phyloP scores from a whole-genome alignment of 2,329 filamentous ascomycete genomes.

The Mycosphaerelloides madeirae region DNA sequence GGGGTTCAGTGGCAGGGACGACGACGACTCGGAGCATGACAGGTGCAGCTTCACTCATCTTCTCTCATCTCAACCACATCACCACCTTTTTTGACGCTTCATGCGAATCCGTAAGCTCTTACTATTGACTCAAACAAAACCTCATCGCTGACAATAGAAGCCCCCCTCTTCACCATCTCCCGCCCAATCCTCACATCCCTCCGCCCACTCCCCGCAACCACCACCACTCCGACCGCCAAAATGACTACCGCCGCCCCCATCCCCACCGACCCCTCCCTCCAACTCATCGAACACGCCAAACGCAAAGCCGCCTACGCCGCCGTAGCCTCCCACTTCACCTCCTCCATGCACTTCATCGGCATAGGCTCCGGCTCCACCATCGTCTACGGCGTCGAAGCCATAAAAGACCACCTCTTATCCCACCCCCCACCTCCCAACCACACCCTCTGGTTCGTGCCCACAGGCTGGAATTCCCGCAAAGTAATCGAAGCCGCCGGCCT shows the following conservation, averaged over 20 bases:
- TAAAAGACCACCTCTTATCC: constrained; percentile 54
- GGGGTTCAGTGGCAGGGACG: too few species aligned
- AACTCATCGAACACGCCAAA: constrained; percentile 64
- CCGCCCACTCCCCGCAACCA: background rate
- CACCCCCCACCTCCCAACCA: constrained; percentile 43
- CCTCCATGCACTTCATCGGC: constrained; percentile 61
- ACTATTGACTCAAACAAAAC: background rate
- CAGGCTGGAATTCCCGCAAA: constrained; percentile 83
- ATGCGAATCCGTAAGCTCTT: background rate
- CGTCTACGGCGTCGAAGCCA: constrained; percentile 79
- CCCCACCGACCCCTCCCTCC: constrained; percentile 4
- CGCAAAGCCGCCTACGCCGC: constrained; percentile 68
- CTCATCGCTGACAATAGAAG: background rate
- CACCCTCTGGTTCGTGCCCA: constrained; percentile 81
- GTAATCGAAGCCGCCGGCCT: constrained; percentile 77
- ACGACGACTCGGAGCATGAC: too few species aligned
- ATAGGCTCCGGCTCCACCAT: constrained; percentile 81
- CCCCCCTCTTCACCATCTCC: background rate
- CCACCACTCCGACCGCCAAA: background rate
- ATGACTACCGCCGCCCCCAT: constrained; percentile 10
- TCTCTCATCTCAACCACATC: too few species aligned
- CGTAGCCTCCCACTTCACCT: constrained; percentile 66
- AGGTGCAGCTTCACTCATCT: too few species aligned
- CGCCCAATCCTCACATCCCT: background rate
- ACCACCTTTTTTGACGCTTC: background rate